Evolutionary conservation across 2,329 filamentous ascomycete species (phyloP).

Genomic region (Neonectria neomacrospora): DNA sequence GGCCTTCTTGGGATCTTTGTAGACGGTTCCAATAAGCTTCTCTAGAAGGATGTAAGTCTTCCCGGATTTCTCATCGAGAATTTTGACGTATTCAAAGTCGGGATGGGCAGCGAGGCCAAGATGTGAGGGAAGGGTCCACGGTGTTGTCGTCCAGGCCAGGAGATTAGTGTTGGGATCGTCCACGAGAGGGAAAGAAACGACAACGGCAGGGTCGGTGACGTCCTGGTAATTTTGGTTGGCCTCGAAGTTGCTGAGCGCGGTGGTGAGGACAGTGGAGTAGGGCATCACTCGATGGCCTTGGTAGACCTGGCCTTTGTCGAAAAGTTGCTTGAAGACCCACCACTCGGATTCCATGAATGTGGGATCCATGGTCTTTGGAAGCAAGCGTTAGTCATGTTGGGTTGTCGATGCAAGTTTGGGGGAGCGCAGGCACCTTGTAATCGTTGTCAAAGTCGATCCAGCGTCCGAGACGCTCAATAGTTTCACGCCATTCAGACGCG

Average conservation of each 20-base stretch:
- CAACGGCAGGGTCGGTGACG: conserved; percentile 88
- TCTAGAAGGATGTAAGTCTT: conserved; percentile 90
- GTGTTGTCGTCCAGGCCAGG: conserved; percentile 90
- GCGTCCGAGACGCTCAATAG: conserved; percentile 87
- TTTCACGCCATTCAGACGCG: conserved; percentile 85
- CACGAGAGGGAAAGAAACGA: conserved; percentile 86
- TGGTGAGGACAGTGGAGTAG: conserved; percentile 90
- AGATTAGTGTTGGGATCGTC: conserved; percentile 80
- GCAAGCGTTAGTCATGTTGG: conserved; percentile 21
- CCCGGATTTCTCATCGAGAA: conserved; percentile 82
- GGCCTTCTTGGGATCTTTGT: conserved; percentile 96
- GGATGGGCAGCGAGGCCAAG: conserved; percentile 81
- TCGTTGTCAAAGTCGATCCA: conserved; percentile 99
- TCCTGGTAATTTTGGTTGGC: conserved; percentile 96
- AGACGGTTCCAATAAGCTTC: conserved; percentile 81
- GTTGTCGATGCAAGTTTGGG: too few relatives aligned
- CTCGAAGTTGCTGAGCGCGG: conserved; percentile 92
- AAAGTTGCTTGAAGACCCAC: conserved; percentile 97
- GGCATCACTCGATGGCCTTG: conserved; percentile 94
- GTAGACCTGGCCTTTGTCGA: conserved; percentile 90
- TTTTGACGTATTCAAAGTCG: conserved; percentile 88
- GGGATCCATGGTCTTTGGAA: conserved; percentile 85
- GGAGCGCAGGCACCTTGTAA: conserved; percentile 73
- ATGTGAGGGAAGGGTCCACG: conserved; percentile 86
- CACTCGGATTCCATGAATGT: conserved; percentile 95